These are phyloP conservation scores for Scorias spongiosa DNA, from an alignment of 2,329 filamentous ascomycete genomes.

Conservation along the genomic window DNA sequence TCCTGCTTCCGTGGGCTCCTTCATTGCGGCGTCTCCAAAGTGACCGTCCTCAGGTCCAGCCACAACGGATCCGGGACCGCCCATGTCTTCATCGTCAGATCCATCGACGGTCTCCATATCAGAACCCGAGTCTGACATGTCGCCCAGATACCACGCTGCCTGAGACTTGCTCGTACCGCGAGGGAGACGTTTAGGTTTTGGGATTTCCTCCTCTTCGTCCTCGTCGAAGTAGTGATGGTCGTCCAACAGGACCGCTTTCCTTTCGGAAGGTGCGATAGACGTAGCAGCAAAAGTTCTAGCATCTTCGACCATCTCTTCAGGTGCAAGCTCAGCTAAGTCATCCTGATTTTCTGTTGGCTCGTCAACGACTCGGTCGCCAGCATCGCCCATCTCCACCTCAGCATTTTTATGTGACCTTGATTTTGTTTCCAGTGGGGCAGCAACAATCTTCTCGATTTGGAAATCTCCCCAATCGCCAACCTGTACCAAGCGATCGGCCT, in stretches of 20 bases:
- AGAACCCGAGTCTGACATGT: constrained; percentile 70
- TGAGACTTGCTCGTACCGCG: constrained; percentile 91
- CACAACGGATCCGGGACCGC: constrained; percentile 35
- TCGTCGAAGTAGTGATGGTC: constrained; percentile 98
- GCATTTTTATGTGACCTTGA: constrained; percentile 36
- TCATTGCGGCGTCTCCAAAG: constrained; percentile 31
- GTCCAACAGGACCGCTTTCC: constrained; percentile 80
- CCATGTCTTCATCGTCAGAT: constrained; percentile 45
- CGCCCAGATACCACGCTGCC: constrained; percentile 78
- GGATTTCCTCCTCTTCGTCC: constrained; percentile 49
- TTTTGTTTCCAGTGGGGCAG: constrained; percentile 49
- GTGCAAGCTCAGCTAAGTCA: constrained; percentile 67
- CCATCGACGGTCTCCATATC: constrained; percentile 53
- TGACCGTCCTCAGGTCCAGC: constrained; percentile 64
- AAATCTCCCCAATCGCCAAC: constrained; percentile 90
- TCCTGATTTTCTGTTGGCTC: constrained; percentile 66
- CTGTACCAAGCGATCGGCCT: constrained; percentile 79
- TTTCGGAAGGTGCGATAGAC: constrained; percentile 32
- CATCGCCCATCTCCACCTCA: constrained; percentile 52
- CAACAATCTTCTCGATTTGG: constrained; percentile 76
- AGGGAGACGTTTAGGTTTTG: constrained; percentile 59
- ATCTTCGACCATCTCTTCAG: constrained; percentile 68
- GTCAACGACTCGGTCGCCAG: constrained; percentile 49
- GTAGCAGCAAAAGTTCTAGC: constrained; percentile 29
- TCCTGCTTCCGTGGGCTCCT: constrained; percentile 45